These are phyloP conservation scores for Boletus patriciae DNA, from an alignment of 768 basidiomycete species.

Conservation along the genomic window DNA sequence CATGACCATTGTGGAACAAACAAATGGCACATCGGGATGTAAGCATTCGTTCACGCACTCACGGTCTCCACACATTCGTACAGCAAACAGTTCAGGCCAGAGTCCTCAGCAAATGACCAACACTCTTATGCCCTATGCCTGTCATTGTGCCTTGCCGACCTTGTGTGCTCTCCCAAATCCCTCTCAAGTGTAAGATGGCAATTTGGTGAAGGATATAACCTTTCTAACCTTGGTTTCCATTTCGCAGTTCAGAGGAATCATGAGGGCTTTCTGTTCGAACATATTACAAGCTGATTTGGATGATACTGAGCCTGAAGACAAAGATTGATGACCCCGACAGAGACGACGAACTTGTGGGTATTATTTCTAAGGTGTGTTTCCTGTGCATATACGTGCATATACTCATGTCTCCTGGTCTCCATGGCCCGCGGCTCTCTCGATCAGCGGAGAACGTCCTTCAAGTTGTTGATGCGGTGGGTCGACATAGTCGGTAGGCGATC, in stretches of 20 bases:
- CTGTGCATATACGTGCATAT: neutral
- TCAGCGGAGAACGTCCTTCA: neutral
- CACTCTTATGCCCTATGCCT: constrained; percentile 44
- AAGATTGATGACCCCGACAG: neutral
- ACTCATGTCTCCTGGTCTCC: no score
- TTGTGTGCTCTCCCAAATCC: constrained; percentile 39
- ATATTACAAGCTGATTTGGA: neutral
- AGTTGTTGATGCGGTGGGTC: no score
- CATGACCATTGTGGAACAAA: constrained; percentile 33
- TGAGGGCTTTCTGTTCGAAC: no score
- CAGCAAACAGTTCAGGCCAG: constrained; percentile 34
- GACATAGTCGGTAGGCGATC: no score
- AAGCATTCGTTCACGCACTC: constrained; percentile 67
- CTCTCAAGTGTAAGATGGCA: no score
- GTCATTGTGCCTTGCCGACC: constrained; percentile 35
- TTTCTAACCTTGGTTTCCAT: no score
- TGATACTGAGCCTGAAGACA: neutral
- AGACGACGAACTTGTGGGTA: neutral
- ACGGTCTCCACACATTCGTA: constrained; percentile 51
- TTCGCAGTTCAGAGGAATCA: neutral
- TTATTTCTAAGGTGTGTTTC: neutral
- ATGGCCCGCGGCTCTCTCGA: neutral
- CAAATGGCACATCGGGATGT: constrained; percentile 35
- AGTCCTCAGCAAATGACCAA: constrained; percentile 37
- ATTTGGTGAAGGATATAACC: no score